Base-by-base conservation (phyloP, 495 filamentous ascomycete genomes). In the Talaromyces proteolyticus region DNA sequence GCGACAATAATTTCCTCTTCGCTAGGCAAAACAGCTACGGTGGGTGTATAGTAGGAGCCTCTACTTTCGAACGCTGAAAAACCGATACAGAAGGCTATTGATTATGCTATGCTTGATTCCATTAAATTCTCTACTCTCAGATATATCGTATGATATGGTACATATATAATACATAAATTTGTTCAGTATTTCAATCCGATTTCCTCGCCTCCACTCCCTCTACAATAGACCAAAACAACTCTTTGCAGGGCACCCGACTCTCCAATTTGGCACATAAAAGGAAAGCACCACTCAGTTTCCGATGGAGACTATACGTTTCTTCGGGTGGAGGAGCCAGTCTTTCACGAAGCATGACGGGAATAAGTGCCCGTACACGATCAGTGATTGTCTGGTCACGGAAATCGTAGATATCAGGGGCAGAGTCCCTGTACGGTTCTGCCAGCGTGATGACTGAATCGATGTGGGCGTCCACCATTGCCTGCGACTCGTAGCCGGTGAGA, bases 281-380 rank as follows among this genome's bases (percentile, higher is more conserved):
- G 58, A 98, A 98, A 0, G 94, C 93, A 3, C 93, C 93, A 65
- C 93, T 97, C 43, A 98, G 65, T 67, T 98, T 98, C 53, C 93
- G 78, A 69, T 98, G 93, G 63, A 98, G 62, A 65, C 87, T 92
- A 59, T 98, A 98, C 52, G 94, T 98, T 76, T 98, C 93, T 71
- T 98, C 94, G 0, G 93, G 93, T 37, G 94, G 93, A 12, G 94
- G 93, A 8, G 87, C 80, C 34, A 98, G 65, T 19, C 93, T 67
- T 72, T 97, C 93, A 42, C 80, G 77, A 24, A 98, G 73, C 94
- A 97, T 98, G 24, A 93, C 66, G 6, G 92, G 93, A 56, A 98
- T 97, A 19, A 93, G 74, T 12, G 66, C 79, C 52, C 87, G 81
- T 22, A 98, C 91, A 10, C 93, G 75, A 50, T 96, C 91, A 6